These are phyloP conservation scores for Gnaphalium uliginosum DNA, from an alignment of 129 eudicot genomes.

Conservation along the genomic window DNA sequence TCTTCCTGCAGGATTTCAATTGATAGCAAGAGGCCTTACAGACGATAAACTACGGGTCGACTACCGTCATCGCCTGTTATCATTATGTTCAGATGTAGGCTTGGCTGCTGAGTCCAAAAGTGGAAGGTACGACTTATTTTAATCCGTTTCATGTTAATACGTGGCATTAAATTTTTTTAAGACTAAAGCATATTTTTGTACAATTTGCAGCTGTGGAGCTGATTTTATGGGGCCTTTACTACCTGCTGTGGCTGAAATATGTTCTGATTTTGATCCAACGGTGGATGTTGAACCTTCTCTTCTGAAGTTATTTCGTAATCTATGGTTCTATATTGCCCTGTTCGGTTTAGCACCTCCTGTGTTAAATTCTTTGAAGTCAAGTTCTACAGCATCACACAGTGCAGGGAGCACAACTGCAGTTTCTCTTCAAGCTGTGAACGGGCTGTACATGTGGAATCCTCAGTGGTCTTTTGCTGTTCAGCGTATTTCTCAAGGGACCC, in stretches of 20 bases:
- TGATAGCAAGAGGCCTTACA: conserved; percentile 76
- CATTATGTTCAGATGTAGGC: conserved; percentile 98
- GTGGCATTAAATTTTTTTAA: not conserved
- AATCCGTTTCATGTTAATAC: not conserved
- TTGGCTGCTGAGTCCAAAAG: conserved; percentile 95
- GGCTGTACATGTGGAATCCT: conserved; percentile 95
- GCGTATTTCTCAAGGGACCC: conserved; percentile 96
- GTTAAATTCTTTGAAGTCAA: conserved; percentile 57
- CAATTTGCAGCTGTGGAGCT: conserved; percentile 85
- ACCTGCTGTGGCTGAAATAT: conserved; percentile 99
- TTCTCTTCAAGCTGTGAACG: conserved; percentile 87
- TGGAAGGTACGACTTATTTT: conserved; percentile 64
- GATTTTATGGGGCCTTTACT: conserved; percentile 98
- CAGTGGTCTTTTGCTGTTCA: conserved; percentile 89
- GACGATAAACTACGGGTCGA: conserved; percentile 66
- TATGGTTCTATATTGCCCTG: conserved; percentile 98
- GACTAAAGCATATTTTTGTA: conserved; percentile 8
- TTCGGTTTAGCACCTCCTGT: conserved; percentile 98
- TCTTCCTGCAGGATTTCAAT: conserved; percentile 92
- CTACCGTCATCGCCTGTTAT: conserved; percentile 87
- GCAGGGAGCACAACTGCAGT: conserved; percentile 69
- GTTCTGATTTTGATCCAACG: conserved; percentile 98
- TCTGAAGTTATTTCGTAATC: conserved; percentile 83
- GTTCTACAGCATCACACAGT: conserved; percentile 54
- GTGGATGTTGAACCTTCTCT: conserved; percentile 90